Conservation (phyloP, 805 yeast species). For the Lachancea kluyveri region DNA sequence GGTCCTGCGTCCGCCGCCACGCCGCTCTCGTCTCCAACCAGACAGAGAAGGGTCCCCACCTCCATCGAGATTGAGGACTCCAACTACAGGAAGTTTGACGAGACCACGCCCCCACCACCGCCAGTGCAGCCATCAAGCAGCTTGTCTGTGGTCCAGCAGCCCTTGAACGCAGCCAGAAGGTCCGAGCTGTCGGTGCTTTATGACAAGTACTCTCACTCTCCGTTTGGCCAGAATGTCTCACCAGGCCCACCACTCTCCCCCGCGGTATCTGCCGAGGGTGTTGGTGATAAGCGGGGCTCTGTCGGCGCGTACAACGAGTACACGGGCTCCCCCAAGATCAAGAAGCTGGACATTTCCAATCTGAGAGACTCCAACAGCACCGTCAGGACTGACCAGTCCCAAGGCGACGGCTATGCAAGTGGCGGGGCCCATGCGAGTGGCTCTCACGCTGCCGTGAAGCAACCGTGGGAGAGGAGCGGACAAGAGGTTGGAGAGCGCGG, state of each 20-base stretch:
- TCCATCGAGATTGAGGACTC: slow-evolving; percentile 11
- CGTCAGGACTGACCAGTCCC: slow-evolving; percentile 8
- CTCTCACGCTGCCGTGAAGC: slow-evolving; percentile 2
- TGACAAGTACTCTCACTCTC: slow-evolving; percentile 10
- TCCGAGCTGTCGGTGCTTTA: slow-evolving; percentile 17
- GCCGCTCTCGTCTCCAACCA: background rate
- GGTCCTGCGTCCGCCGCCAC: background rate
- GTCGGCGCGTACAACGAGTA: slow-evolving; percentile 25
- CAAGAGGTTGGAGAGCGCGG: too few species aligned
- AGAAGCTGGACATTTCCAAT: slow-evolving; percentile 20
- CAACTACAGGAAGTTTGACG: slow-evolving; percentile 8
- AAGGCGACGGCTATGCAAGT: slow-evolving; percentile 3
- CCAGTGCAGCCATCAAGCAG: background rate
- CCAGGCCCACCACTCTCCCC: background rate
- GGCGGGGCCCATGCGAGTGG: slow-evolving; percentile 3
- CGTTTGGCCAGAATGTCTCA: slow-evolving; percentile 3
- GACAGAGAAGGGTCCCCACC: background rate
- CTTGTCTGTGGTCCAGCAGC: background rate
- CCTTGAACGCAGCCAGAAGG: slow-evolving; percentile 3
- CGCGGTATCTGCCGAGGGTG: slow-evolving; percentile 3
- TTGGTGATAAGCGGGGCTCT: slow-evolving; percentile 10
- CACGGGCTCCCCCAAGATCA: slow-evolving; percentile 17
- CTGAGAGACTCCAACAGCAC: slow-evolving; percentile 20
- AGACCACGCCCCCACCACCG: background rate
- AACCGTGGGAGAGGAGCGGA: too few species aligned